Evolutionary conservation across 1,139 yeast species (phyloP).

Genomic region (Maudiozyma humilis): DNA sequence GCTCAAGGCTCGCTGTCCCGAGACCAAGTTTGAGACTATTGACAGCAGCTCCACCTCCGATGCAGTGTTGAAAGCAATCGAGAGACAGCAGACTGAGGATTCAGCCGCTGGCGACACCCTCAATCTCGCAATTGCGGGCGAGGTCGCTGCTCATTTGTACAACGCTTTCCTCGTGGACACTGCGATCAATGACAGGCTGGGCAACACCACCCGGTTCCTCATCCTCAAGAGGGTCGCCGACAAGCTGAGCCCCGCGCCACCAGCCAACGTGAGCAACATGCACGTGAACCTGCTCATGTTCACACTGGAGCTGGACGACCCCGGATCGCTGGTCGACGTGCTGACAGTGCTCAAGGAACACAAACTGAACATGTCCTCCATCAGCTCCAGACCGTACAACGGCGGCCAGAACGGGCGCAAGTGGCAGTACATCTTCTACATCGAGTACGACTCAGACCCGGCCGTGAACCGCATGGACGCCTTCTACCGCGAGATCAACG

Average conservation of each 20-base stretch:
- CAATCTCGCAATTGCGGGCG: constrained; percentile 51
- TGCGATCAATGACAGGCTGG: constrained; percentile 60
- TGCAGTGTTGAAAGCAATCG: constrained; percentile 62
- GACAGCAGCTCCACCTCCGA: constrained; percentile 75
- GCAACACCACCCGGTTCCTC: constrained; percentile 80
- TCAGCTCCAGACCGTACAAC: constrained; percentile 53
- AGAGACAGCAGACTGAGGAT: constrained; percentile 9
- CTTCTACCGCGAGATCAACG: constrained; percentile 23
- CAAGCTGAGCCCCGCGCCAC: background rate
- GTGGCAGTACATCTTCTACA: constrained; percentile 82
- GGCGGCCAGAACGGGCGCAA: constrained; percentile 17
- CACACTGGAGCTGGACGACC: constrained; percentile 55
- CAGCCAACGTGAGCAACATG: background rate
- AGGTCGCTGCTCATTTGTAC: constrained; percentile 58
- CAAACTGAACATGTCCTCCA: constrained; percentile 59
- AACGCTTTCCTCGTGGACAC: constrained; percentile 47
- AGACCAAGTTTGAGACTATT: constrained; percentile 37
- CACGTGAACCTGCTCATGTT: constrained; percentile 53
- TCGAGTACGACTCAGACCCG: constrained; percentile 42
- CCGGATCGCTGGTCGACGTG: constrained; percentile 70
- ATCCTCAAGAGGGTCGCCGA: constrained; percentile 37
- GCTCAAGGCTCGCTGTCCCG: constrained; percentile 35
- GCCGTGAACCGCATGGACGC: constrained; percentile 15
- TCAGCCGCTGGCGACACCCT: constrained; percentile 27
- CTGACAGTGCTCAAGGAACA: constrained; percentile 49